Evolutionary conservation across 331 rosid genomes (phyloP), one percentile per base, ranked within the genome.

Genomic region (Malus hybrid): DNA sequence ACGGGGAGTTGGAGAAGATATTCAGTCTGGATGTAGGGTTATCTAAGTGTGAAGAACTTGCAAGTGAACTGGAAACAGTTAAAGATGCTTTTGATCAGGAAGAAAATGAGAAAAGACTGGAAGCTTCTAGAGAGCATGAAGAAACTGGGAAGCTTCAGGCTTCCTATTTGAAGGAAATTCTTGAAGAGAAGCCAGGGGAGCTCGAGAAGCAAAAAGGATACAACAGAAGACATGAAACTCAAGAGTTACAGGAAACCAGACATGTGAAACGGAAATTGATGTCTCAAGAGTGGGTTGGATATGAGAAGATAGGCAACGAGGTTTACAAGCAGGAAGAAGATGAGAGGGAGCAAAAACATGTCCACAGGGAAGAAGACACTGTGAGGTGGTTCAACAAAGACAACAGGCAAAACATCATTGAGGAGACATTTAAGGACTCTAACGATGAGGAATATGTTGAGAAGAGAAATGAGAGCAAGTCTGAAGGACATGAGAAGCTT

Each of bases 371-470:
- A 71, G 87, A 84, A 60, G 82, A 67, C 60, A 71, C 34, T 72
- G 86, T 71, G 56, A 74, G 80, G 78, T 75, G 14, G 12, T 69
- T 80, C 59, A 66, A 84, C 56, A 73, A 83, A 80, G 46, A 77
- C 65, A 34, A 6, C 54, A 77, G 64, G 46, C 84, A 67, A 66
- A 83, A 81, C 71, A 82, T 61, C 59, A 60, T 64, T 57, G 78
- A 67, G 79, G 84, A 80, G 24, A 77, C 62, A 39, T 77, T 80
- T 76, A 66, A 79, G 71, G 80, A 80, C 72, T 55, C 69, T 79
- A 77, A 34, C 56, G 77, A 69, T 46, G 81, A 80, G 63, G 81
- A 84, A 83, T 90, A 76, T 74, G 36, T 79, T 79, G 83, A 70
- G 16, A 82, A 79, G 74, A 86, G 71, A 77, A 54, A 82, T 60